Evolutionary conservation across 1,139 yeast species (phyloP), one percentile per base, ranked within the genome.

Genomic region (Diutina catenulata): DNA sequence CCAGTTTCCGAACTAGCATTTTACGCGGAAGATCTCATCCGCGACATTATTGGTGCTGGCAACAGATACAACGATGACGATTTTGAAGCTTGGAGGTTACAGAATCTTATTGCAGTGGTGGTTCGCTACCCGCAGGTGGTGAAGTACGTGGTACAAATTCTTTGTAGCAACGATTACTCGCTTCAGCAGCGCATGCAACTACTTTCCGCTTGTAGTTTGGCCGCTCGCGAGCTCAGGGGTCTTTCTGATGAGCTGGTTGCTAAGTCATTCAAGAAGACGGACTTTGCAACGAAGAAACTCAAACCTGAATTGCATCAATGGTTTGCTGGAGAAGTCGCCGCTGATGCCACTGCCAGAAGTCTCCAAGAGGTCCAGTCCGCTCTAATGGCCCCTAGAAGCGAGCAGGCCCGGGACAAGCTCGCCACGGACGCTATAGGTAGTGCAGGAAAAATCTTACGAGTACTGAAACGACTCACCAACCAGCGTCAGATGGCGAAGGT

Each of bases 141-240:
- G 11, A n/a, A 16, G 6, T 7, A 5, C 11, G 35, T 14, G 25
- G 25, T 31, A 3, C 11, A 19, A 6, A n/a, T 31, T 4, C 6
- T 31, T n/a, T 24, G 25, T 4, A 21, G 13, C 4, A 26, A 26
- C n/a, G 35, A 31, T 13, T 31, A 31, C 14, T 31, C 35, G n/a
- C 14, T 31, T 3, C 35, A n/a, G 35, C 35, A 31, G 13, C 24
- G 35, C 7, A 31, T 31, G 35, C 35, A 31, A 31, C 20, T 31
- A 10, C 22, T 31, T 5, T 21, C 35, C 8, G 15, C 24, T 5
- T 31, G 35, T 13, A 21, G 25, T 16, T 21, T 31, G 35, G 35
- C 35, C 9, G 20, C 25, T 31, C 35, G 35, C n/a, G 35, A 31
- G 21, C 18, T 31, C 6, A 16, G 35, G 9, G 35, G 35, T 2